Evolutionary conservation across 495 filamentous ascomycete genomes (phyloP).

Genomic region (Penicillium canariense): DNA sequence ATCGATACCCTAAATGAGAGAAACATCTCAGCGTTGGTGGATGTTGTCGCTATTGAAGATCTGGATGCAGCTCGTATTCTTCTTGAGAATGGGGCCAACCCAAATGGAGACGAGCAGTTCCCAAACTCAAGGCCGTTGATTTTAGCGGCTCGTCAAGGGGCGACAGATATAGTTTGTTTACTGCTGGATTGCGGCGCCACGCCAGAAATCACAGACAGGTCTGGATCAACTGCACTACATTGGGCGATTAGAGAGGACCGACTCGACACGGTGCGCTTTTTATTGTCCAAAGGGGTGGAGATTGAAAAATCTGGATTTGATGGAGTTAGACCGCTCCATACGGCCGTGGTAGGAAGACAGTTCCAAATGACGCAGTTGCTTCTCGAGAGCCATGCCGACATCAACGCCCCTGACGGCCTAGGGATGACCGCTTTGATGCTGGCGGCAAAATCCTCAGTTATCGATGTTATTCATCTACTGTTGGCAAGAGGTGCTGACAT

Average conservation of each 20-base stretch:
- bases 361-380: slow-evolving; percentile 22
- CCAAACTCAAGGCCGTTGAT: slow-evolving; percentile 1
- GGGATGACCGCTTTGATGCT: slow-evolving; percentile 26
- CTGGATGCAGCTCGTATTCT: slow-evolving; percentile 4
- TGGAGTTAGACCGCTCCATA: slow-evolving; percentile 43
- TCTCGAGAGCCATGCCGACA: slow-evolving; percentile 19
- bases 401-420: slow-evolving; percentile 15
- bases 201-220: slow-evolving; percentile 4
- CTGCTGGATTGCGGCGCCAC: slow-evolving; percentile 22
- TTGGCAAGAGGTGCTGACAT: slow-evolving; percentile 9
- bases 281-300: slow-evolving; percentile 18
- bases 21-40: slow-evolving; percentile 15
- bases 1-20: slow-evolving; percentile 6
- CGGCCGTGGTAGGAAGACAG: slow-evolving; percentile 34
- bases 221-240: slow-evolving; percentile 10
- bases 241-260: slow-evolving; percentile 12
- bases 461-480: slow-evolving; percentile 5
- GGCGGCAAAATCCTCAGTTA: slow-evolving; percentile 2
- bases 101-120: slow-evolving; percentile 3
- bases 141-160: slow-evolving; percentile 12
- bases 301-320: slow-evolving; percentile 2
- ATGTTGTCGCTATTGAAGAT: not conserved
- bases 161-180: slow-evolving; percentile 8
- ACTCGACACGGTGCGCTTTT: slow-evolving; percentile 4
- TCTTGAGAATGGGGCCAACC: slow-evolving; percentile 21